Base-by-base conservation (phyloP, 2,329 filamentous ascomycete species). In the Penicillium frequentans region DNA sequence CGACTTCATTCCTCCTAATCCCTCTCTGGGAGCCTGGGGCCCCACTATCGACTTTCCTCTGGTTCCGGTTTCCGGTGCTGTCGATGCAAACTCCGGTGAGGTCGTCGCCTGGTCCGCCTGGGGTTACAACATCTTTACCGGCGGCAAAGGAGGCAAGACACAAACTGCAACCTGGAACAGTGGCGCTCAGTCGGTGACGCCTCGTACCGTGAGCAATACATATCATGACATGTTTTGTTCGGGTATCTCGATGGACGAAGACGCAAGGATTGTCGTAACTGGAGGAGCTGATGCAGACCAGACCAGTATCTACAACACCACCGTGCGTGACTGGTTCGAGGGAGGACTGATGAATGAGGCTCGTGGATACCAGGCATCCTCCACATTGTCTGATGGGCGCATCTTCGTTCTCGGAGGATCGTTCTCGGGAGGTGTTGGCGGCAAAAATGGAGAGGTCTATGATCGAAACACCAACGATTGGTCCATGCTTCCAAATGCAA, bases 371-470 rank as follows among this genome's bases (percentile, higher is more conserved):
- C 84, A 86, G 50, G 70, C 82, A 0, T 78, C 79, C 0, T 72
- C 78, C 0, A 83, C 79, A 0, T 64, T 79, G 1, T 82, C 82
- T 0, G 77, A 84, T 56, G 84, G 84, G 5, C 73, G 77, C 0
- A 77, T 86, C 24, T 87, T 86, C 68, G 79, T 76, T 13, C 85
- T 86, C 37, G 84, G 85, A 19, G 84, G 85, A 4, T 84, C 81
- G 0, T 84, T 77, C n/a, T 46, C 23, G 13, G 53, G 47, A 13
- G 29, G 53, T 10, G 53, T 33, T 76, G 81, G 76, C 10, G 84
- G 84, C 29, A 86, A 86, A 73, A 79, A 84, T 56, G 84, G 82
- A 43, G 85, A 87, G 62, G 69, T 85, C 16, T 85, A 78, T 64
- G 70, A 82, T 16, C 46, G 6, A 5, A 21, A 19, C 4, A 19